A percentile compares a stretch with the other conserved stretches of the same genome.
These are phyloP conservation scores for Cenchrus purpureus DNA, from an alignment of 176 grass and related monocot genomes.

Conservation along the genomic window DNA sequence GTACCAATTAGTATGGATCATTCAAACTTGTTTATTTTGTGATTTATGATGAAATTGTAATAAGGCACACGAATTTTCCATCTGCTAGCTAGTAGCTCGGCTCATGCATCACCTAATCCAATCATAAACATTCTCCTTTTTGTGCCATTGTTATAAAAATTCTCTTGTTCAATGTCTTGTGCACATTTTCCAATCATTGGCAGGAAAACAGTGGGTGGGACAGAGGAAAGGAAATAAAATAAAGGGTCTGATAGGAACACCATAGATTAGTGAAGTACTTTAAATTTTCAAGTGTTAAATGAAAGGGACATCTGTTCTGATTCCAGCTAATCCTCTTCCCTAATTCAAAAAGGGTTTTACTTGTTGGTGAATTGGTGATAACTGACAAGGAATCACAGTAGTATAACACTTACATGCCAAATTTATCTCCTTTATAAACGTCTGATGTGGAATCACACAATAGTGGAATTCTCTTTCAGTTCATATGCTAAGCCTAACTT, in stretches of 20 bases:
- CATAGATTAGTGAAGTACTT: constrained; percentile 44
- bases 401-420: not conserved
- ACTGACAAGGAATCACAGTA: constrained; percentile 10
- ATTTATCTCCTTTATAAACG: constrained; percentile 37
- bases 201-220: constrained; percentile 41
- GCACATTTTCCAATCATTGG: constrained; percentile 51
- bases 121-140: constrained; percentile 36
- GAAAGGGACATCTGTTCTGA: constrained; percentile 39
- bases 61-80: not conserved
- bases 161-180: constrained; percentile 5
- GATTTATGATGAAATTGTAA: constrained; percentile 9
- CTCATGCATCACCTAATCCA: constrained; percentile 42
- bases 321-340: constrained; percentile 22
- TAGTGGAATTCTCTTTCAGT: constrained; percentile 38
- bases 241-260: constrained; percentile 21
- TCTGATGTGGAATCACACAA: constrained; percentile 52
- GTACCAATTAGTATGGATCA: constrained; percentile 17
- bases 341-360: not conserved
- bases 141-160: not conserved
- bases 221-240: constrained; percentile 22
- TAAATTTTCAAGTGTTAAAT: constrained; percentile 12
- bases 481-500: not conserved
- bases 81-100: constrained; percentile 1
- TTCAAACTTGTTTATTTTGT: constrained; percentile 20
- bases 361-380: constrained; percentile 2